phyloP scores from a whole-genome alignment of 1,139 yeast genomes.

The Eremothecium gossypii region DNA sequence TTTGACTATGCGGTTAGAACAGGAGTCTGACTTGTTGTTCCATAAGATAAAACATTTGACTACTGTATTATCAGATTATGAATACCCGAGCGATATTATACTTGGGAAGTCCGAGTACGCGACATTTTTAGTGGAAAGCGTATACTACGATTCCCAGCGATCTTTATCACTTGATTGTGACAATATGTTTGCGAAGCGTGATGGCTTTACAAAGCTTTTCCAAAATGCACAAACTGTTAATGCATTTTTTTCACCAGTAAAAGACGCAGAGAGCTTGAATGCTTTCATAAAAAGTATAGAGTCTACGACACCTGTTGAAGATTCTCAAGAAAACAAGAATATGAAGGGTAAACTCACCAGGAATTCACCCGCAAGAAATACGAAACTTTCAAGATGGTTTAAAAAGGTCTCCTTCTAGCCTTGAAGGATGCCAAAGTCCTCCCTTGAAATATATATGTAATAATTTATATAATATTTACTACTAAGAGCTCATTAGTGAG shows the following conservation, averaged over 20 bases:
- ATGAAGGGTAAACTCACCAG: neutral
- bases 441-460: no score
- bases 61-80: conserved; percentile 21
- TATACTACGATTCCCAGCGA: conserved; percentile 11
- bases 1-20: conserved; percentile 15
- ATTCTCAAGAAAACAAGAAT: neutral
- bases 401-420: conserved; percentile 1
- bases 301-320: neutral
- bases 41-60: conserved; percentile 20
- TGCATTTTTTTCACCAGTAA: neutral
- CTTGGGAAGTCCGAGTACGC: conserved; percentile 14
- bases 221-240: conserved; percentile 4
- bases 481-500: neutral
- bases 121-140: conserved; percentile 12
- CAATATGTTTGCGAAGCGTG: conserved; percentile 9
- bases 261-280: neutral
- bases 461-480: neutral
- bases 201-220: conserved; percentile 11
- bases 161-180: conserved; percentile 11
- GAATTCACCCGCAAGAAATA: neutral
- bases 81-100: conserved; percentile 19
- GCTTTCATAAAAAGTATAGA: neutral
- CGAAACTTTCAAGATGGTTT: conserved; percentile 1
- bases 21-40: conserved; percentile 19
- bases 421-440: neutral